Percentiles rank a stretch among this genome's conserved stretches.
Conservation (phyloP, 2,329 filamentous ascomycete species). For the Hymenoscyphus fructigenus region DNA sequence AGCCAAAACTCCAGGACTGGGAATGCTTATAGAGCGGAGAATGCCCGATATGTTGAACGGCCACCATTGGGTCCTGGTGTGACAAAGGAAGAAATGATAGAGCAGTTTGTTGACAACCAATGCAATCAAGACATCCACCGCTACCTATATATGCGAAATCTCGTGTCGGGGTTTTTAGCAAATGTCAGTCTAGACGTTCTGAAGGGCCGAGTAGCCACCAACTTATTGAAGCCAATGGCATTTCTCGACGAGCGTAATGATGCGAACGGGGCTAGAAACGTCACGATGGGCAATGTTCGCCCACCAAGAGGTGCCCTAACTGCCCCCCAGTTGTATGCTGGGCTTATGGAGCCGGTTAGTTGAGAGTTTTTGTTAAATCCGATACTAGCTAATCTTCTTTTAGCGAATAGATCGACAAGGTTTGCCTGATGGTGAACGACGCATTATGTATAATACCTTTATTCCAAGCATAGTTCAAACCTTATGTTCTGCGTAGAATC, state of each 20-base stretch:
- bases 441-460: conserved; percentile 12
- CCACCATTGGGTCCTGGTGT: not conserved
- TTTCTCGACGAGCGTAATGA: conserved; percentile 19
- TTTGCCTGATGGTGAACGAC: conserved; percentile 10
- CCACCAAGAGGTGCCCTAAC: conserved; percentile 7
- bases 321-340: conserved; percentile 10
- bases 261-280: conserved; percentile 3
- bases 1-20: too few relatives aligned
- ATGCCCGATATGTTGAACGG: not conserved
- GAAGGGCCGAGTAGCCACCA: too few relatives aligned
- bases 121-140: conserved; percentile 11
- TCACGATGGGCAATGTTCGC: conserved; percentile 6
- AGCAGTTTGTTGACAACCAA: conserved; percentile 6
- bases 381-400: too few relatives aligned
- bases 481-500: too few relatives aligned
- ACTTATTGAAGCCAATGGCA: not conserved
- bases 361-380: too few relatives aligned
- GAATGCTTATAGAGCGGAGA: conserved; percentile 7
- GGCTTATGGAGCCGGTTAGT: conserved; percentile 9
- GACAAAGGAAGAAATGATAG: not conserved
- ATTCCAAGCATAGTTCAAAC: too few relatives aligned
- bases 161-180: not conserved
- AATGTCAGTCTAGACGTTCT: conserved; percentile 2
- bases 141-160: conserved; percentile 6
- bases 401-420: not conserved